Evolutionary conservation across 2,329 filamentous ascomycete genomes (phyloP), one percentile per base, ranked within the genome.

Genomic region (Pestalotiopsis sp.): DNA sequence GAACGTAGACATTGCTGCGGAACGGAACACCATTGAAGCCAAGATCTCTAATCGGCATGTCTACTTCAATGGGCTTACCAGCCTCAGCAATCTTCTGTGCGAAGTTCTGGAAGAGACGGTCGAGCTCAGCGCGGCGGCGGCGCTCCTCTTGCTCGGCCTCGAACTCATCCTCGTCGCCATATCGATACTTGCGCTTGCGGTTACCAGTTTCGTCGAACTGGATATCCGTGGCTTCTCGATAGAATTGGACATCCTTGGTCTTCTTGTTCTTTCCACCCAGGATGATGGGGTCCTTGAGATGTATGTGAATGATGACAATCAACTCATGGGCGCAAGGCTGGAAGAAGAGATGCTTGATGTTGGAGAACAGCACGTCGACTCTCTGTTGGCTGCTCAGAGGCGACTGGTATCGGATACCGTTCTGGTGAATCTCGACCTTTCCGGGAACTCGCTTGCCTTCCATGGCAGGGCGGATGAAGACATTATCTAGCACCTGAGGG

Each of bases 191-290:
- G 73, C 96, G 93, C 84, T 98, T 97, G 72, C 97, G 90, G 82
- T 98, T 99, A 73, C 96, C 97, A 62, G 96, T 99, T 83, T 99
- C 96, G 77, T 99, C 96, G 75, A 99, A 98, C 77, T 97, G 94
- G 80, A 99, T 98, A 74, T 99, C 96, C 0, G 96, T 98, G 3
- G 96, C 96, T 83, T 99, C 96, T 66, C 96, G 90, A 77, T 98
- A 98, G 82, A 99, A 99, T 75, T 99, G 97, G 1, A 99, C 93
- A 79, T 99, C 97, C 84, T 96, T 98, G 12, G 96, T 97, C 89
- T 99, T 99, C 84, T 97, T 97, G 36, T 66, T 66, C 83, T 91
- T 90, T 87, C 97, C 98, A 70, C 96, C 96, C 71, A 99, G 93
- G 80, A 99, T 94, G 79, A 99, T 98, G 2, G 96, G 96, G 71